Evolutionary conservation across 805 yeast species (phyloP).

Genomic region (Wickerhamomyces tratensis): DNA sequence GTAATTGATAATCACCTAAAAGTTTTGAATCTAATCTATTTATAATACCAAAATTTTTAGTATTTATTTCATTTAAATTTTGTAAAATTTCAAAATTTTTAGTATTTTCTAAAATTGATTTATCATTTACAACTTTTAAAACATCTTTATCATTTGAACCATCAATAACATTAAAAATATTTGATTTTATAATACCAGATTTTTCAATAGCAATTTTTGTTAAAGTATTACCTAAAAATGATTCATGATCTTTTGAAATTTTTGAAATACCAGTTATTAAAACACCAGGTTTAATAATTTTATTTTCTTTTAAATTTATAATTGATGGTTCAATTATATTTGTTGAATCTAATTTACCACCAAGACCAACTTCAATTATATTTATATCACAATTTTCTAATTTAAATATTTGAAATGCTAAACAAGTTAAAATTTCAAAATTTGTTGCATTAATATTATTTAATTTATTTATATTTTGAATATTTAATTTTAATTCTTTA

Average conservation of each 20-base stretch:
- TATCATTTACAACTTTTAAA: slow-evolving; percentile 30
- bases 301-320: slow-evolving; percentile 1
- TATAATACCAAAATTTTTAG: slow-evolving; percentile 16
- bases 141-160: slow-evolving; percentile 50
- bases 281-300: slow-evolving; percentile 25
- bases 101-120: slow-evolving; percentile 25
- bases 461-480: slow-evolving; percentile 29
- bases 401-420: slow-evolving; percentile 72
- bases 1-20: slow-evolving; percentile 62
- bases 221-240: slow-evolving; percentile 59
- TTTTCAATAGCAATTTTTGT: slow-evolving; percentile 65
- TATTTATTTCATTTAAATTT: slow-evolving; percentile 11
- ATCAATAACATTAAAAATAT: slow-evolving; percentile 57
- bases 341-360: slow-evolving; percentile 86
- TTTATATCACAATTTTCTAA: slow-evolving; percentile 57
- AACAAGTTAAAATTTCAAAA: slow-evolving; percentile 78
- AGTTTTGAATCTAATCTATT: slow-evolving; percentile 39
- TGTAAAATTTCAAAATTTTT: slow-evolving; percentile 12
- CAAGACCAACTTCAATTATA: slow-evolving; percentile 89
- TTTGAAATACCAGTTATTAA: slow-evolving; percentile 70
- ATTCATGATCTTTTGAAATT: slow-evolving; percentile 80
- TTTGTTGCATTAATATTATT: slow-evolving; percentile 64
- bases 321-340: slow-evolving; percentile 43
- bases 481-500: slow-evolving; percentile 29
- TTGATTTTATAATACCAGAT: slow-evolving; percentile 72